Base-by-base conservation (phyloP, 225 moss, liverwort and hornwort genomes). In the Straminergon stramineum region DNA sequence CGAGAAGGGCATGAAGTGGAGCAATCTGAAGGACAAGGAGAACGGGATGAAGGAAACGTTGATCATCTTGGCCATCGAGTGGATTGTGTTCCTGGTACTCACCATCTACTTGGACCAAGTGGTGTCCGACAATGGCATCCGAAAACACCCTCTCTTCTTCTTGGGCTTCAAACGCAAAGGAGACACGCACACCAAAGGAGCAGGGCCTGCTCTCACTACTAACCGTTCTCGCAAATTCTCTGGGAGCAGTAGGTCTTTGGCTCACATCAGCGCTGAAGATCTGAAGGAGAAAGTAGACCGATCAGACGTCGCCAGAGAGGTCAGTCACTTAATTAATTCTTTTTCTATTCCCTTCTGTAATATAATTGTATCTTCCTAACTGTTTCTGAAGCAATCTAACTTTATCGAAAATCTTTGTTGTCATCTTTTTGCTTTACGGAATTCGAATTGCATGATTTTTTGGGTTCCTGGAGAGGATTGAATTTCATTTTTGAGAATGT, bases 41-140 rank as follows among this genome's bases (percentile, higher is more conserved):
- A 99, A 99, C 85, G 99, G 89, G 34, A 37, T 96, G 90, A 89
- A 35, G 60, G 77, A 91, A 35, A 93, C 93, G 62, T 22, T 94
- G 84, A 75, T 91, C 83, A 96, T 99, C 71, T 87, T 97, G 84
- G 53, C 81, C 22, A 48, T 97, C 2, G 99, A 99, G 84, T 97
- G 97, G 99, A 52, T 94, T 30, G 64, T 97, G 69, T 92, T 95
- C 65, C 64, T 96, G 79, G 9, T 89, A 4, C 91, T 96, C 23
- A 96, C 93, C n/a, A 83, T 91, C 84, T 99, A 97, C 92, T 80
- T 99, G 81, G 99, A 99, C 67, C 96, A 97, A 93, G 97, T 97
- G 75, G 88, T 93, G 65, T 90, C 94, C 34, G 91, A 88, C 28
- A 96, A 94, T 84, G 99, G 99, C 70, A 91, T 96, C 28, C 94